Base-by-base conservation (phyloP, 2,329 filamentous ascomycete species). In the Colletotrichum noveboracense region DNA sequence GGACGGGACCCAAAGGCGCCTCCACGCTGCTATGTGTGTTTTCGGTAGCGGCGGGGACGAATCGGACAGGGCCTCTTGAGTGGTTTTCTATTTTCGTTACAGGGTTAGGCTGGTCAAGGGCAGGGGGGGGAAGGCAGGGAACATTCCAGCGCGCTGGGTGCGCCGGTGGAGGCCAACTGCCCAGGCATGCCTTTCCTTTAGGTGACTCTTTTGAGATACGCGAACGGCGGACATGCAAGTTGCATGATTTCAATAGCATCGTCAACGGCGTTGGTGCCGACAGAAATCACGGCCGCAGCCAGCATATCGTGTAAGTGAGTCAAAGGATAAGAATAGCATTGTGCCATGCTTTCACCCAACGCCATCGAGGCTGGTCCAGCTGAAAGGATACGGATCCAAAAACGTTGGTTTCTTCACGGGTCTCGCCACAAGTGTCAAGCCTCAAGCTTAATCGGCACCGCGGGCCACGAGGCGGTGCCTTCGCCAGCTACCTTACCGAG, bases 31-130 rank as follows among this genome's bases (percentile, higher is more conserved):
- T 60, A 18, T 24, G 48, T 30, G n/a, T 32, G 32, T 26, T n/a
- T 24, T 43, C 55, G 70, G 64, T n/a, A 61, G 55, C 65, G 13
- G 65, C 70, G 64, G 36, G 55, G 28, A 48, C 55, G 64, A 38
- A 61, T 69, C 34, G 48, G 60, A 67, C 73, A 75, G 62, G 64
- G 73, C 16, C 55, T 67, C 43, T 64, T 43, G 43, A 62, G 69
- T 62, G 69, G 70, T 64, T 68, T 68, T 72, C 73, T 75, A 75
- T 73, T 75, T 73, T 43, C 3, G 68, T 55, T 61, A 34, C 52
- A 72, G 73, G 69, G 55, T 21, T 58, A 28, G 10, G 61, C 55
- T n/a, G 69, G 61, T 61, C 6, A 55, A 48, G 34, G 30, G n/a
- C 58, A 61, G 32, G 58, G 55, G 21, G 38, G 21, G 38, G 48